phyloP scores from a whole-genome alignment of 2,329 filamentous ascomycete genomes.

The Claviceps lovelessii region DNA sequence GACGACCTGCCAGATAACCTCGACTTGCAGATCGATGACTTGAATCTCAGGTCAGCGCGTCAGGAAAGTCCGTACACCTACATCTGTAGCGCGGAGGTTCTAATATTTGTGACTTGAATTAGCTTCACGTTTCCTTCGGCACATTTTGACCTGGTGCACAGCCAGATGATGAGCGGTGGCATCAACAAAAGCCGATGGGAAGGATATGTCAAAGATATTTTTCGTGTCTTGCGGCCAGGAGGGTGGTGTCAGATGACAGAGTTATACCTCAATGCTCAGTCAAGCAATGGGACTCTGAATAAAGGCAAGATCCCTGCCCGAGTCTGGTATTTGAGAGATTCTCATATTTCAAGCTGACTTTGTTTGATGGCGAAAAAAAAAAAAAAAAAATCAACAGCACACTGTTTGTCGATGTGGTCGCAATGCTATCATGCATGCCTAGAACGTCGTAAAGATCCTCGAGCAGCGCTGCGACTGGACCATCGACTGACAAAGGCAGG shows the following conservation, averaged over 20 bases:
- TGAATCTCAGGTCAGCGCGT: constrained; percentile 44
- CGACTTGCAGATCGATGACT: constrained; percentile 57
- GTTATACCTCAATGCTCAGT: constrained; percentile 73
- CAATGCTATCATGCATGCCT: constrained; percentile 46
- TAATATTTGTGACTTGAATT: background rate
- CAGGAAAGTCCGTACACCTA: background rate
- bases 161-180: constrained; percentile 55
- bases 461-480: constrained; percentile 47
- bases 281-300: constrained; percentile 65
- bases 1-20: constrained; percentile 51
- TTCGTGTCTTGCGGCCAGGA: constrained; percentile 53
- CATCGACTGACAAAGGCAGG: constrained; percentile 45
- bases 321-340: background rate
- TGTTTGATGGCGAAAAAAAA: constrained; percentile 21
- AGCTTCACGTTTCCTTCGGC: constrained; percentile 55
- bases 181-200: constrained; percentile 61
- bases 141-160: constrained; percentile 74
- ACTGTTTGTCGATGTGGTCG: constrained; percentile 56
- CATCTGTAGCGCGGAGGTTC: background rate
- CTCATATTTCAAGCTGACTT: constrained; percentile 2
- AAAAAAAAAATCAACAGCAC: constrained; percentile 24
- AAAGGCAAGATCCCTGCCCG: constrained; percentile 27
- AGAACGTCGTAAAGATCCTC: constrained; percentile 50
- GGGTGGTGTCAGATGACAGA: constrained; percentile 89
- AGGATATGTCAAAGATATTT: constrained; percentile 63